Conservation (phyloP, 148 eudicot genomes). For the Nepenthes gracilis region DNA sequence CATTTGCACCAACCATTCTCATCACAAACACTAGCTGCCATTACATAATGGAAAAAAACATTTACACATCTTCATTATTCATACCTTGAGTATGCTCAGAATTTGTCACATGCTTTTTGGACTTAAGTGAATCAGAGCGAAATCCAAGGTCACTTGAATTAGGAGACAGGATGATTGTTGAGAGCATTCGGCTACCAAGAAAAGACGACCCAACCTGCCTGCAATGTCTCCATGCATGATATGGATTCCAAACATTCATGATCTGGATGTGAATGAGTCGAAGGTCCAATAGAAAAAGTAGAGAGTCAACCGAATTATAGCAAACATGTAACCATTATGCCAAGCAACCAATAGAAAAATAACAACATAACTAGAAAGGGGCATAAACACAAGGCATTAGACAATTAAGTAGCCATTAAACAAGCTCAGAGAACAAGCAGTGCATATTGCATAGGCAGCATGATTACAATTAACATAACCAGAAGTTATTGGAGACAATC, state of each 20-base stretch:
- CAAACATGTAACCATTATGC: too few species aligned
- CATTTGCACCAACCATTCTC: too few species aligned
- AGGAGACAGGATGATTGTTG: conserved; percentile 54
- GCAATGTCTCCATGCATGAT: neutral
- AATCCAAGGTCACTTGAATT: conserved; percentile 49
- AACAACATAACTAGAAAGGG: too few species aligned
- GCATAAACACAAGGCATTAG: too few species aligned
- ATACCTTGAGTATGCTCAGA: conserved; percentile 63
- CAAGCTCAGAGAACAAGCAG: too few species aligned
- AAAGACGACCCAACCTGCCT: conserved; percentile 3
- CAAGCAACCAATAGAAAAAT: too few species aligned
- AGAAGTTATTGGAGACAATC: too few species aligned
- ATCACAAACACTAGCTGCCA: too few species aligned
- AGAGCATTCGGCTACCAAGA: conserved; percentile 35
- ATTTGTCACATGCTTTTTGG: conserved; percentile 26
- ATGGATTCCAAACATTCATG: neutral
- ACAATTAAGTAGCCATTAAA: too few species aligned
- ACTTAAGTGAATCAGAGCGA: conserved; percentile 50
- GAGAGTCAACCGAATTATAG: neutral
- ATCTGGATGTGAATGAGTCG: neutral
- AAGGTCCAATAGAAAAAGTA: neutral
- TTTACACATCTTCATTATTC: conserved; percentile 8
- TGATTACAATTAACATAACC: too few species aligned
- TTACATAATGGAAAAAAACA: neutral
- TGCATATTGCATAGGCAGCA: too few species aligned